Base-by-base conservation (phyloP, 2,329 filamentous ascomycete species). In the Dothidotthia symphoricarpi region DNA sequence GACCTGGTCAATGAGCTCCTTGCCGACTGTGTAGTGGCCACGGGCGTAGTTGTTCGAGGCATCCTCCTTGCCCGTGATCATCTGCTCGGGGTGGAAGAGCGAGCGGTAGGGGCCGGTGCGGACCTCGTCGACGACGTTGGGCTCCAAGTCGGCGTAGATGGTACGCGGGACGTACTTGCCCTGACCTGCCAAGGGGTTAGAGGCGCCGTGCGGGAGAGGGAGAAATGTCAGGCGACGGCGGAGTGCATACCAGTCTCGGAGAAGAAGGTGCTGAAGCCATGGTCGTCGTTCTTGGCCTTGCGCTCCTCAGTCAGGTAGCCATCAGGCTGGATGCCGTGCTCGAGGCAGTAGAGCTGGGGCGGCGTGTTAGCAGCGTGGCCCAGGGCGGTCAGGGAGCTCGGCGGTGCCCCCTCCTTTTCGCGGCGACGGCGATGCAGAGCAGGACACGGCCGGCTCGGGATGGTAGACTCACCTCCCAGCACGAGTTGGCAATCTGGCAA, bases 61-160 rank as follows among this genome's bases (percentile, higher is more conserved):
- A 83, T 97, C 93, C 81, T 97, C 93, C 85, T 97, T 97, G 75
- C 93, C 93, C 54, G 88, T 95, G 75, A 98, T 96, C 91, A 98
- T 95, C 77, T 94, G 86, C 77, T 97, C 93, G 44, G 93, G 93
- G 79, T 97, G 93, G 83, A 97, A 97, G 54, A 98, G 85, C 69
- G 81, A 86, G 67, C 91, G 87, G 83, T 97, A 98, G 70, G 88
- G 74, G 68, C 93, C 93, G 63, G 90, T 97, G 77, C 93, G 90
- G 75, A 97, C 93, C 78, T 97, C 93, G 68, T 98, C 93, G 77
- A 98, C 85, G 66, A 97, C 93, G 68, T 97, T 97, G 77, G 93
- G 93, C 80, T 98, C 93, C 69, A 98, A 87, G 86, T 98, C 93
- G 79, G 85, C 88, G 83, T 97, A 97, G 77, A 98, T 97, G 69